Base-by-base conservation (phyloP, 345 rosid genomes). In the Gossypium raimondii region DNA sequence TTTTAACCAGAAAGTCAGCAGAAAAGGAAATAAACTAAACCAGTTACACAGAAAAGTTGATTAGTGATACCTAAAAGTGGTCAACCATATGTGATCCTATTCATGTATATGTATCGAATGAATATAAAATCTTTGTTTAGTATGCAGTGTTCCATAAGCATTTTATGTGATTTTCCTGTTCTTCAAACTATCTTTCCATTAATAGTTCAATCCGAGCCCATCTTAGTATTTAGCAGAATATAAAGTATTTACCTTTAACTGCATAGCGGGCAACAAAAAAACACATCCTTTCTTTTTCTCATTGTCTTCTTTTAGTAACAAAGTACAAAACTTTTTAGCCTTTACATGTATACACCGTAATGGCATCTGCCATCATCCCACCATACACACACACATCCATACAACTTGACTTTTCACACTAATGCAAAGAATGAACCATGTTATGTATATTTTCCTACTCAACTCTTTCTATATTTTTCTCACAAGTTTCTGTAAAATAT, bases 391-490 rank as follows among this genome's bases (percentile, higher is more conserved):
- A 34, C 3, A 70, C 51, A 50, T 24, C 22, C 52, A 55, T 45
- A 22, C 68, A 60, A 45, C 68, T 73, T 47, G 75, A 66, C 9
- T 22, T 25, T 45, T n/a, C 78, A 67, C n/a, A 75, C 73, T 17
- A 57, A 75, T 57, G 44, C 57, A 57, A 67, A 56, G 73, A 75
- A 41, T 75, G 47, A 43, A 75, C 13, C 38, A 73, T 57, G 20
- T 3, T 34, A 34, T 34, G 1, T 34, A 34, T 34, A 5, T 34
- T 56, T 67, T 62, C 73, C 75, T 72, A 29, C 73, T 22, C 20
- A 24, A 38, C 43, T 53, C 72, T 59, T n/a, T 53, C 60, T 60
- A 53, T 66, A 43, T 24, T 58, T 55, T 48, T 57, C 41, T 18
- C 5, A 34, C 72, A 69, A 18, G 43, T 56, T 22, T 38, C 1